phyloP scores from a whole-genome alignment of 1,139 yeast genomes.

The Zygosaccharomyces pseudobailii region DNA sequence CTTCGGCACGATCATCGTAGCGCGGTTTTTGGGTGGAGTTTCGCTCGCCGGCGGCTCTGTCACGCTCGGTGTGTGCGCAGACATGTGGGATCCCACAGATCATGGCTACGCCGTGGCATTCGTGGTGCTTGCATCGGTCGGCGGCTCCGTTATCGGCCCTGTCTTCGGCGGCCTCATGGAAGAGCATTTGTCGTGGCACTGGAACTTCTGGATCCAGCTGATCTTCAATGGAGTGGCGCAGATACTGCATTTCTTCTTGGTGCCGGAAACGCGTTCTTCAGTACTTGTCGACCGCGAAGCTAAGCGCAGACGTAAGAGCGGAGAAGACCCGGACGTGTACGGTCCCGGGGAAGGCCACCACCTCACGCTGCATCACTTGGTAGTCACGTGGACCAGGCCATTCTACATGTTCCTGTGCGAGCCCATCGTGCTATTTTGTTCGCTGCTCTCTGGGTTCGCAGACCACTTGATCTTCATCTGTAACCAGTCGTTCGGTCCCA shows the following conservation, averaged over 20 bases:
- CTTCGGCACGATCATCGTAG: slow-evolving; percentile 7
- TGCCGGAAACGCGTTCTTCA: slow-evolving; percentile 7
- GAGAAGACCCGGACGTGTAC: slow-evolving; percentile 5
- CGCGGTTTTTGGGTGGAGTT: slow-evolving; percentile 5
- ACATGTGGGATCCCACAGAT: slow-evolving; percentile 7
- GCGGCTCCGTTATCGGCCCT: slow-evolving; percentile 7
- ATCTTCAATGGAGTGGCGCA: slow-evolving; percentile 8
- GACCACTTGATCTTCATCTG: slow-evolving; percentile 9
- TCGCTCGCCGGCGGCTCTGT: slow-evolving; percentile 9
- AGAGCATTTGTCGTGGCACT: slow-evolving; percentile 8
- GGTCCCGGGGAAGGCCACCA: slow-evolving; percentile 4
- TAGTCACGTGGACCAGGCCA: slow-evolving; percentile 6
- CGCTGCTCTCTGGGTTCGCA: slow-evolving; percentile 7
- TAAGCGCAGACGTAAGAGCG: slow-evolving; percentile 5
- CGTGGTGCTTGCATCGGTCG: slow-evolving; percentile 4
- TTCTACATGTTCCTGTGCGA: slow-evolving; percentile 8
- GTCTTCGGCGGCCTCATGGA: slow-evolving; percentile 8
- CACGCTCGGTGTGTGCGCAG: slow-evolving; percentile 7
- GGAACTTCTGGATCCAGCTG: slow-evolving; percentile 10
- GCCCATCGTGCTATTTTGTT: slow-evolving; percentile 7
- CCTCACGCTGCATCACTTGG: background rate
- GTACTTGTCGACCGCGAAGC: slow-evolving; percentile 6
- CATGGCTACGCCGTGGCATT: slow-evolving; percentile 9
- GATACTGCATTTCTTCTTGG: slow-evolving; percentile 3
- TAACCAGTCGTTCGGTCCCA: slow-evolving; percentile 7